These are phyloP conservation scores for Neurospora sublineolata DNA, from an alignment of 495 filamentous ascomycete species.

Conservation along the genomic window DNA sequence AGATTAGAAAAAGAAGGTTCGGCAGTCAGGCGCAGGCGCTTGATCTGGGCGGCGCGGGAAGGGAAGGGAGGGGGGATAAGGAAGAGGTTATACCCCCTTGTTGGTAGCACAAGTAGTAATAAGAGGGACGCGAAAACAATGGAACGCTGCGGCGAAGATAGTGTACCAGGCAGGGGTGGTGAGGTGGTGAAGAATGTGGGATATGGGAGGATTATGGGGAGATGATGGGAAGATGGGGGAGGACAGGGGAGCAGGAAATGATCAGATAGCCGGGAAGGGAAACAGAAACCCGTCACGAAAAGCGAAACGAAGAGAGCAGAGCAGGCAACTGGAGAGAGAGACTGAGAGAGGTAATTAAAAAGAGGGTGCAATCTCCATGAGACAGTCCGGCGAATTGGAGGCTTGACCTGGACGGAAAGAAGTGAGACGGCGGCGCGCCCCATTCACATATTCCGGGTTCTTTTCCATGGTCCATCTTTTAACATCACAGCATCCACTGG, in stretches of 20 bases:
- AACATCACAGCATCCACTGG: background rate
- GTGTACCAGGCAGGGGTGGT: background rate
- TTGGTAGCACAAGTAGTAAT: background rate
- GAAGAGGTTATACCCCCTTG: background rate
- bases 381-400: background rate
- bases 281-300: slow-evolving; percentile 11
- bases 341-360: background rate
- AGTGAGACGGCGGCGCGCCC: background rate
- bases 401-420: background rate
- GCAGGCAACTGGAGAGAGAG: background rate
- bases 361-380: background rate
- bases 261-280: slow-evolving; percentile 18
- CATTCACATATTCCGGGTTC: background rate
- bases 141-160: background rate
- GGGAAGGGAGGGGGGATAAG: background rate
- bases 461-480: background rate
- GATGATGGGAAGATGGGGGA: slow-evolving; percentile 28
- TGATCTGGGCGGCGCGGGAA: background rate
- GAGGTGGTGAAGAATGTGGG: background rate
- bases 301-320: slow-evolving; percentile 34
- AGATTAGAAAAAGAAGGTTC: slow-evolving; percentile 2
- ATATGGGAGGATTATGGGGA: slow-evolving; percentile 8
- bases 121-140: background rate
- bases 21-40: background rate
- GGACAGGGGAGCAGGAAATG: slow-evolving; percentile 39